These are phyloP conservation scores for Amauroascus niger DNA, from an alignment of 2,329 filamentous ascomycete species.

Conservation along the genomic window DNA sequence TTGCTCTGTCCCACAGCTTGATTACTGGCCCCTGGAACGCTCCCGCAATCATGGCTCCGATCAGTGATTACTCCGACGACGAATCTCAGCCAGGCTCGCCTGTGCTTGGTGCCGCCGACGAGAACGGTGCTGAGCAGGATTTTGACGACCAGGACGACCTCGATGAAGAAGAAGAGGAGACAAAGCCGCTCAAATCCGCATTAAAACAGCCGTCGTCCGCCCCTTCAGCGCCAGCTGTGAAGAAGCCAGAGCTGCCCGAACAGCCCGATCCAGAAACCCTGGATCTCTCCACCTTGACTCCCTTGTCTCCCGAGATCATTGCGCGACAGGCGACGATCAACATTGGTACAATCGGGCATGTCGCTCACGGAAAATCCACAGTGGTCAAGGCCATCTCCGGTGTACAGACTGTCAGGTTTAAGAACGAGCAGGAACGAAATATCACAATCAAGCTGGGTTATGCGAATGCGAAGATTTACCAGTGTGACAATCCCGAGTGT, in stretches of 20 bases:
- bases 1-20: neutral
- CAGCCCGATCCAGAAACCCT: conserved; percentile 89
- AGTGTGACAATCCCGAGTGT: conserved; percentile 87
- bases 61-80: conserved; percentile 47
- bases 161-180: conserved; percentile 49
- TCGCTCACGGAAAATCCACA: conserved; percentile 97
- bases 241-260: conserved; percentile 62
- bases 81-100: conserved; percentile 49
- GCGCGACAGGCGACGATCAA: conserved; percentile 97
- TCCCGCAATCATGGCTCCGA: conserved; percentile 42
- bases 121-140: conserved; percentile 49
- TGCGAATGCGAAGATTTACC: conserved; percentile 98
- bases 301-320: conserved; percentile 92
- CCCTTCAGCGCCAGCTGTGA: conserved; percentile 39
- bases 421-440: conserved; percentile 98
- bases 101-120: conserved; percentile 37
- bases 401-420: conserved; percentile 97
- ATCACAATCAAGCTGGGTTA: conserved; percentile 99
- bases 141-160: conserved; percentile 59
- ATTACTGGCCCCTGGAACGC: neutral
- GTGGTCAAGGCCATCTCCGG: conserved; percentile 99
- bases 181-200: conserved; percentile 69
- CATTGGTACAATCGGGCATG: conserved; percentile 95
- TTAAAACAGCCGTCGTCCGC: conserved; percentile 61
- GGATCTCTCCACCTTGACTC: conserved; percentile 68